Evolutionary conservation across 768 basidiomycete genomes (phyloP).

Genomic region (Hypsizygus marmoreus): DNA sequence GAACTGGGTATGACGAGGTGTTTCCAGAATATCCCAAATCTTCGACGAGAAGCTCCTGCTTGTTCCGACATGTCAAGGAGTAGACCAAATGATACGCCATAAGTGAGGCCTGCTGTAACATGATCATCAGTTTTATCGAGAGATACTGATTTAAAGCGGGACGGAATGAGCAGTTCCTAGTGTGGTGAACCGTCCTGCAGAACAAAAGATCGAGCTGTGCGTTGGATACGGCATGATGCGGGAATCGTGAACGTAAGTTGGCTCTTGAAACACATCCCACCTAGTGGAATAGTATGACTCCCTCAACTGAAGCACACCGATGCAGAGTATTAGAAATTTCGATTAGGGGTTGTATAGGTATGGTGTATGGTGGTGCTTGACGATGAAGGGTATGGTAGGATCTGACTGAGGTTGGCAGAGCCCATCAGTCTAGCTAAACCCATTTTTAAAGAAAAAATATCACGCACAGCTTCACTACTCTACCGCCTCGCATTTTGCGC

Average conservation of each 20-base stretch:
- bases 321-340: neutral
- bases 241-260: neutral
- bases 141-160: too few species aligned
- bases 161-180: too few species aligned
- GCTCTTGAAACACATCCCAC: neutral
- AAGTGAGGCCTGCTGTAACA: too few species aligned
- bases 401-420: too few species aligned
- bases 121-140: too few species aligned
- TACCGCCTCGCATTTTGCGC: slow-evolving; percentile 33
- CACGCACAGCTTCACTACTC: neutral
- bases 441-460: neutral
- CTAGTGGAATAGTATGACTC: neutral
- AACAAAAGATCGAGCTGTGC: slow-evolving; percentile 1
- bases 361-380: neutral
- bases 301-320: neutral
- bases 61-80: too few species aligned
- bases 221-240: neutral
- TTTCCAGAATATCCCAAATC: too few species aligned
- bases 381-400: too few species aligned
- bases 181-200: neutral
- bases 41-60: too few species aligned
- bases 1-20: too few species aligned
- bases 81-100: too few species aligned
- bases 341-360: neutral
- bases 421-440: neutral